Percentiles rank a stretch among this genome's conserved stretches.
These are phyloP conservation scores for Lentinula guzmanii DNA, from an alignment of 768 basidiomycete species.

Conservation along the genomic window DNA sequence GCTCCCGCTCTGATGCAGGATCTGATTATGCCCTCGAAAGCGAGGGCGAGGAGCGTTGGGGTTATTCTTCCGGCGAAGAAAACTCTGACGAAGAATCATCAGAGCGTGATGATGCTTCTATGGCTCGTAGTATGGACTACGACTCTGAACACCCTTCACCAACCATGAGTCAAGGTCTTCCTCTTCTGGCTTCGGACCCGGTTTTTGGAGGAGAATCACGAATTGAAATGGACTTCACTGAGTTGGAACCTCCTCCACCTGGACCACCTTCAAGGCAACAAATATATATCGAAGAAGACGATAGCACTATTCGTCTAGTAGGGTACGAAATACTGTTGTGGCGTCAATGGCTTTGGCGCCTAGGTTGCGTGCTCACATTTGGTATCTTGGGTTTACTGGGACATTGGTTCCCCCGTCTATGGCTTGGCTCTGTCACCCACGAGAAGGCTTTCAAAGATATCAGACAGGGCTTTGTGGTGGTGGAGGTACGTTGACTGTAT, in stretches of 20 bases:
- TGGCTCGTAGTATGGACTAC: slow-evolving; percentile 60
- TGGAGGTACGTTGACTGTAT: slow-evolving; percentile 62
- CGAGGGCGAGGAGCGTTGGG: slow-evolving; percentile 78
- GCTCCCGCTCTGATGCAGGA: slow-evolving; percentile 40
- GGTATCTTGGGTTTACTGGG: slow-evolving; percentile 79
- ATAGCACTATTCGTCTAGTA: slow-evolving; percentile 78
- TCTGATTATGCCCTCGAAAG: slow-evolving; percentile 54
- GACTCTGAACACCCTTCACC: slow-evolving; percentile 70
- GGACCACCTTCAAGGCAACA: slow-evolving; percentile 85
- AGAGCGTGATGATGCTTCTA: slow-evolving; percentile 34
- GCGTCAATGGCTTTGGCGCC: slow-evolving; percentile 66
- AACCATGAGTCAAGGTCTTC: slow-evolving; percentile 43
- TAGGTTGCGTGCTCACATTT: slow-evolving; percentile 57
- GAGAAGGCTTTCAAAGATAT: slow-evolving; percentile 80
- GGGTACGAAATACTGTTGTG: slow-evolving; percentile 70
- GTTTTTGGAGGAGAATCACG: slow-evolving; percentile 81
- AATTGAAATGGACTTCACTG: slow-evolving; percentile 73
- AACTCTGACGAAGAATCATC: slow-evolving; percentile 37
- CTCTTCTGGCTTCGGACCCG: slow-evolving; percentile 67
- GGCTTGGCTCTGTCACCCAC: slow-evolving; percentile 82
- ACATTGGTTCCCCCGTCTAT: slow-evolving; percentile 89
- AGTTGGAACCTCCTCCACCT: slow-evolving; percentile 64
- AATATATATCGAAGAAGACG: slow-evolving; percentile 85
- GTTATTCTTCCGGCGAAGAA: slow-evolving; percentile 85
- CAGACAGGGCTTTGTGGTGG: slow-evolving; percentile 69